These are phyloP conservation scores for Calonectria honghensis DNA, from an alignment of 2,329 filamentous ascomycete genomes.

Conservation along the genomic window DNA sequence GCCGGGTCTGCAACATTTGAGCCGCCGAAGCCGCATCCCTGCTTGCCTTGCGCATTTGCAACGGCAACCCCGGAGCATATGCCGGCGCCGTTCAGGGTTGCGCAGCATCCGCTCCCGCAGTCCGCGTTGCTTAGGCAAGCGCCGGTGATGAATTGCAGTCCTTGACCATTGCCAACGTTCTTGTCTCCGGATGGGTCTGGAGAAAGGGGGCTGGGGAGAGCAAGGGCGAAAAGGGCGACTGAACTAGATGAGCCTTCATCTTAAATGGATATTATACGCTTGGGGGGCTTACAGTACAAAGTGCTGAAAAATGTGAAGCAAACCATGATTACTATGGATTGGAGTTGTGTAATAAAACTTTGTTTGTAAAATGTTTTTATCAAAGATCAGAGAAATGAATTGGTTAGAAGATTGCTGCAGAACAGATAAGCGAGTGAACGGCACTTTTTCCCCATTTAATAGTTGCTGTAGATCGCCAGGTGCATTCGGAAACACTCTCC, in stretches of 20 bases:
- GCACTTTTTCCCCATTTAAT: not conserved
- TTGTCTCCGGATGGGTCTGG: slow-evolving; percentile 43
- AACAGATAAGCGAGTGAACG: not conserved
- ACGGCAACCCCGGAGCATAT: slow-evolving; percentile 56
- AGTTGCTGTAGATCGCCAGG: not conserved
- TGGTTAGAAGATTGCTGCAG: not conserved
- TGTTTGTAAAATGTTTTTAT: too few relatives aligned
- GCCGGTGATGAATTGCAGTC: slow-evolving; percentile 46
- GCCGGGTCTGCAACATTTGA: not conserved
- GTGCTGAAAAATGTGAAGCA: slow-evolving; percentile 5
- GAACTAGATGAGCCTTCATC: not conserved
- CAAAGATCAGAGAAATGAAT: not conserved
- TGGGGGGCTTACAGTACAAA: slow-evolving; percentile 24
- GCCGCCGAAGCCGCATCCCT: slow-evolving; percentile 57
- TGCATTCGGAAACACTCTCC: slow-evolving; percentile 3
- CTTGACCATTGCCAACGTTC: slow-evolving; percentile 45
- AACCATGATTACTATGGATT: slow-evolving; percentile 28
- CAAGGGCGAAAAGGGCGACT: slow-evolving; percentile 36
- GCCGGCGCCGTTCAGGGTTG: slow-evolving; percentile 47
- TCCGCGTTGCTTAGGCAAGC: slow-evolving; percentile 45
- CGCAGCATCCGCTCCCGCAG: slow-evolving; percentile 58
- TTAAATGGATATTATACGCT: too few relatives aligned
- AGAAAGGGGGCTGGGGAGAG: slow-evolving; percentile 34
- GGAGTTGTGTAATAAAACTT: not conserved
- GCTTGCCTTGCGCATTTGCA: slow-evolving; percentile 56